These are phyloP conservation scores for Globisporangium viniferum DNA, from an alignment of 352 stramenopile genomes.

Conservation along the genomic window DNA sequence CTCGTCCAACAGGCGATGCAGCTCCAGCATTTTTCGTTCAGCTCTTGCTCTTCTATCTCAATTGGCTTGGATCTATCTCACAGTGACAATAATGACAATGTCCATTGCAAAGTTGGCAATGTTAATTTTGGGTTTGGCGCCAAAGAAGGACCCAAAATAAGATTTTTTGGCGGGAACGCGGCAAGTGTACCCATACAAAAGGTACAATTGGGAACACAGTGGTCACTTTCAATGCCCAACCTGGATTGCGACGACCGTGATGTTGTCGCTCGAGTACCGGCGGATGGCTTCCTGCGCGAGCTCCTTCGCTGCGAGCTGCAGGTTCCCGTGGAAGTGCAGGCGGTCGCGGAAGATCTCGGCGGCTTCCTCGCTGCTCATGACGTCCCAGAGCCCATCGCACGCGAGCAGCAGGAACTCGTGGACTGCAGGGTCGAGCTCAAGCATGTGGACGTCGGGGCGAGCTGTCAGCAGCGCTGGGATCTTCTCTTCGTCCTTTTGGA, in stretches of 20 bases:
- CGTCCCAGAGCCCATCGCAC: constrained; percentile 85
- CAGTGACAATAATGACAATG: neutral
- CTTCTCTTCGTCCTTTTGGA: constrained; percentile 49
- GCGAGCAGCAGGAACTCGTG: constrained; percentile 75
- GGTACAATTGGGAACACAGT: neutral
- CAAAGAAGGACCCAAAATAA: constrained; percentile 2
- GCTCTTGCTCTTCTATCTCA: neutral
- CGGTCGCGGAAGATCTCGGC: constrained; percentile 49
- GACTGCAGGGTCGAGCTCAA: constrained; percentile 31
- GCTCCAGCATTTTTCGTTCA: constrained; percentile 16
- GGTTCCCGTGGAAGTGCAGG: constrained; percentile 43
- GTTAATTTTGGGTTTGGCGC: constrained; percentile 6
- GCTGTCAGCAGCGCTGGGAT: constrained; percentile 51
- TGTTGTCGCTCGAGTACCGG: constrained; percentile 79
- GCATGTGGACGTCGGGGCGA: constrained; percentile 41
- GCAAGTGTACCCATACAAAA: neutral
- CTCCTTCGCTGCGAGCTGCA: constrained; percentile 64
- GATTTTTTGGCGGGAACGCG: neutral
- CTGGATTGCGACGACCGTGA: constrained; percentile 49
- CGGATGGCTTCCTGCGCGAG: constrained; percentile 71
- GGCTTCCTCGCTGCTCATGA: constrained; percentile 67
- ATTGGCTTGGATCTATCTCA: neutral
- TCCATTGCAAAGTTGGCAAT: neutral
- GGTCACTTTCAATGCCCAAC: constrained; percentile 8
- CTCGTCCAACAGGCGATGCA: constrained; percentile 13